Evolutionary conservation across 331 rosid species (phyloP), one percentile per base, ranked within the genome.

Genomic region (Rosa hybrid): DNA sequence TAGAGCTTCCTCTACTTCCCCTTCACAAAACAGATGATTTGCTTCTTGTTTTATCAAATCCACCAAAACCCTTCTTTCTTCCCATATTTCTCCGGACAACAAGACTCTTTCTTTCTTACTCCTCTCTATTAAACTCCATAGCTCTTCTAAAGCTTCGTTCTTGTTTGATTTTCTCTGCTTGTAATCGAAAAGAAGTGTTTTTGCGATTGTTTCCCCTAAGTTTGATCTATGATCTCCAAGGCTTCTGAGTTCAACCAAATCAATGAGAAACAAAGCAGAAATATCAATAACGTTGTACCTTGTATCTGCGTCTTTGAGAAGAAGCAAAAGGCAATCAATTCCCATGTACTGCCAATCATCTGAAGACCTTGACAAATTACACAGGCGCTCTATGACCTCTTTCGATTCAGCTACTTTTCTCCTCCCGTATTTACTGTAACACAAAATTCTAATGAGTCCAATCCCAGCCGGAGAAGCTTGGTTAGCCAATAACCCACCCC

Each of bases 281-380:
- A 72, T 13, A 64, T 84, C 87, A 78, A 91, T 49, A 75, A 91
- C 92, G 41, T 82, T 86, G 90, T 86, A 87, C 89, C 98, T 87
- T 4, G 97, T 91, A 39, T 76, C 85, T 13, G 75, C 68, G 78
- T 94, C 97, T 80, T 88, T 92, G 85, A 94, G 97, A 71, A 94
- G 97, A 50, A 89, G 71, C 21, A 93, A 63, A 67, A 93, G 95
- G 81, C 97, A 93, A 46, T 93, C 91, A 2, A 93, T 89, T 12
- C 94, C 97, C 82, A 89, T 86, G 41, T 93, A 90, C 49, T 93
- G 98, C 97, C 98, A 93, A 73, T 93, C 92, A 85, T 93, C 94
- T 1, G 92, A 93, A 76, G 98, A 93, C 81, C 95, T 87, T 13
- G 97, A 87, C 30, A 93, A 81, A 68, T 90, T 93, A 46, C 95